Conservation (phyloP, 78 protist genomes). For the Diacronema lutheri region DNA sequence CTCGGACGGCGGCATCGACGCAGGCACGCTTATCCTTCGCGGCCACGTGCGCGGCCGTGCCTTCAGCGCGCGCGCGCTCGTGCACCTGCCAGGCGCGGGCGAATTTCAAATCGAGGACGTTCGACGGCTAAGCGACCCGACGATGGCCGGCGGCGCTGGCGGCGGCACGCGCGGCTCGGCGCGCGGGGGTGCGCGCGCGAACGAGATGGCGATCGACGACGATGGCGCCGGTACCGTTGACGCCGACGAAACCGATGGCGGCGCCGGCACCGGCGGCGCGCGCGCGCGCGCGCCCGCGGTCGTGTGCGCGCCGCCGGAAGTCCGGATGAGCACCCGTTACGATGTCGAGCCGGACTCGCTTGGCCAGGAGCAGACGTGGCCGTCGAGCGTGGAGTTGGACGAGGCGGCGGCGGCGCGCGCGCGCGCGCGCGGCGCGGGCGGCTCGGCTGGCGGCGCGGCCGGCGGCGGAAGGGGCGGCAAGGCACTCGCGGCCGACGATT, state of each 20-base stretch:
- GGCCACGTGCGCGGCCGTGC: constrained; percentile 54
- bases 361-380: constrained; percentile 54
- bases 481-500: background rate
- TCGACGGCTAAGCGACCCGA: background rate
- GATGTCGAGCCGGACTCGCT: constrained; percentile 37
- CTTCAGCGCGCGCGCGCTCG: constrained; percentile 40
- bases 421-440: background rate
- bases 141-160: background rate
- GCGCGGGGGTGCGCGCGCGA: too few species aligned
- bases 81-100: constrained; percentile 70
- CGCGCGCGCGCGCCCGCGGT: constrained; percentile 54
- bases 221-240: background rate
- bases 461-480: background rate
- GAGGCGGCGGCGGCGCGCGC: constrained; percentile 1
- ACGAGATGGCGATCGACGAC: background rate
- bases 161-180: background rate
- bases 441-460: background rate
- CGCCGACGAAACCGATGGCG: constrained; percentile 44
- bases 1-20: too few species aligned
- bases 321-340: constrained; percentile 5
- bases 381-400: constrained; percentile 71
- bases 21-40: background rate
- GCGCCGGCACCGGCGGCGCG: constrained; percentile 51
- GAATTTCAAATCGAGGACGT: constrained; percentile 60
- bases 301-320: too few species aligned